Evolutionary conservation across 192 early-diverging fungal genomes (phyloP), one percentile per base, ranked within the genome.

Genomic region (Helicostylum pulchrum): DNA sequence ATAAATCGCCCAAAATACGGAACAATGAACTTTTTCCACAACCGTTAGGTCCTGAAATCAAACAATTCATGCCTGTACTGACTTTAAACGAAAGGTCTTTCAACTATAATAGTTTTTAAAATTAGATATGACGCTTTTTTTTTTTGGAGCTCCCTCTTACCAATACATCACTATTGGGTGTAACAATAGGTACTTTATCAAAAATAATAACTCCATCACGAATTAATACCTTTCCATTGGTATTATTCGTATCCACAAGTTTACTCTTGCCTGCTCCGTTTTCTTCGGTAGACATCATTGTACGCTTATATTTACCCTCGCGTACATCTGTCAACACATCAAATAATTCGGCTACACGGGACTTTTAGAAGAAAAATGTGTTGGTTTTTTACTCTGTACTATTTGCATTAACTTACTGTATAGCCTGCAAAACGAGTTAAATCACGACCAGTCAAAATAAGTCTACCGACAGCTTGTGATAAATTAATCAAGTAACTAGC

Each of bases 141-240:
- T 39, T 39, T 10, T n/a, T 21, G 51, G 15, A 11, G 5, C 7
- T 11, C 3, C 45, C n/a, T 39, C 51, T 62, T 70, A 76, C 70
- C 71, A 86, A 60, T 12, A 83, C 48, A 66, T 86, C 82, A 47
- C 88, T 86, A 67, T 88, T 88, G 23, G 90, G 92, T 6, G 90
- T 88, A 26, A 90, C 79, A 61, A 94, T 85, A 2, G 92, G 92
- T 12, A 91, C 86, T 57, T 86, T 78, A 20, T 83, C 77, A 77
- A 94, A 94, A 58, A 78, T 72, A 53, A 86, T 86, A 23, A 83
- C 75, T 1, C 80, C 83, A 48, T 82, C 83, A 39, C 75, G 64
- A 9, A 70, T 77, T 21, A 80, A 69, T 6, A 86, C 54, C 30
- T 73, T 77, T 52, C 84, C 84, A 54, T 81, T 81, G 50, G 81